Conservation (phyloP, 768 basidiomycete species). For the Clavaria fumosa region DNA sequence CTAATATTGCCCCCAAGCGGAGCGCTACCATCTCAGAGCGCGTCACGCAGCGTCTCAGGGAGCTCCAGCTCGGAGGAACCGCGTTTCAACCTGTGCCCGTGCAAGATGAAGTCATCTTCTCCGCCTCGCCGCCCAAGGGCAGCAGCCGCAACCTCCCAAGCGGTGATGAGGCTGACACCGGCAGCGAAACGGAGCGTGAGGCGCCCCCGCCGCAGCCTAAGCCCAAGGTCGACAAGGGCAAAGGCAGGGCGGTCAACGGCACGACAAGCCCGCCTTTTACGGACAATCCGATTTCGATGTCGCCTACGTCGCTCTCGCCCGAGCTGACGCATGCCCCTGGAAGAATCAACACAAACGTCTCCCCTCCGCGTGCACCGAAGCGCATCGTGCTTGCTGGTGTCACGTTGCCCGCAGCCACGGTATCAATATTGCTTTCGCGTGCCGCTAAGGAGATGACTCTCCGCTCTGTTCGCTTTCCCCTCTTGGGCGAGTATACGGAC, state of each 20-base stretch:
- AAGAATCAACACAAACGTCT: conserved; percentile 20
- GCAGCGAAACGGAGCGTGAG: conserved; percentile 10
- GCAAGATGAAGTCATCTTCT: too few species aligned
- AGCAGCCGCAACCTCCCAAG: too few species aligned
- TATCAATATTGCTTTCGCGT: conserved; percentile 55
- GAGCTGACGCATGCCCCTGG: conserved; percentile 34
- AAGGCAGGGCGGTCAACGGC: conserved; percentile 44
- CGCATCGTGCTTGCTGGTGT: conserved; percentile 68
- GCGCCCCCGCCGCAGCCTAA: conserved; percentile 20
- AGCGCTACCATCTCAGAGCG: conserved; percentile 77
- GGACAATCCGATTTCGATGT: conserved; percentile 24
- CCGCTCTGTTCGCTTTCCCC: conserved; percentile 56
- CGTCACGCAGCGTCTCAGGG: conserved; percentile 68
- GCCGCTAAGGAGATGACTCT: conserved; percentile 62
- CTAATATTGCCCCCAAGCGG: conserved; percentile 38
- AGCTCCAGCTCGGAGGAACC: conserved; percentile 47
- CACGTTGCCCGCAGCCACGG: conserved; percentile 41
- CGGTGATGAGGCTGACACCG: conserved; percentile 19
- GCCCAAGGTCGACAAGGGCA: conserved; percentile 72
- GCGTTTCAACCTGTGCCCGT: conserved; percentile 20
- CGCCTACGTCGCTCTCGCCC: conserved; percentile 53
- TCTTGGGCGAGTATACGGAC: conserved; percentile 73
- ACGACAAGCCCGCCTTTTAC: conserved; percentile 19
- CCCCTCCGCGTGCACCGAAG: conserved; percentile 26
- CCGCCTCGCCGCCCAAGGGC: too few species aligned